Evolutionary conservation across 768 basidiomycete genomes (phyloP).

Genomic region (Pisolithus orientalis): DNA sequence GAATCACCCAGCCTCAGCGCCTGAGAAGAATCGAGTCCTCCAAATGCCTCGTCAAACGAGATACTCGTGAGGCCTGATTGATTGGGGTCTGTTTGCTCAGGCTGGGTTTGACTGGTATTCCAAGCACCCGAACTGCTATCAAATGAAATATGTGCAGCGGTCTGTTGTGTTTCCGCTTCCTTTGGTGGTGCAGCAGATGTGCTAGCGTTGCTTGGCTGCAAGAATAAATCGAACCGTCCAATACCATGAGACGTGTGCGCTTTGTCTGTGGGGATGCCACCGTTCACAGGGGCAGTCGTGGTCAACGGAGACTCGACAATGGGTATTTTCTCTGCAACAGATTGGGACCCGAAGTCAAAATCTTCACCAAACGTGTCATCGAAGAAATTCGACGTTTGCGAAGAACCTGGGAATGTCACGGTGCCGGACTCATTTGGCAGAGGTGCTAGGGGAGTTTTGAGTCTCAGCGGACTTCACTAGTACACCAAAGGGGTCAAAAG

Average conservation of each 20-base stretch:
- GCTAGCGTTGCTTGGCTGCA: conserved; percentile 9
- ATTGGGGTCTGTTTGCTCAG: conserved; percentile 10
- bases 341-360: conserved; percentile 48
- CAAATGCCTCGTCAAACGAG: conserved; percentile 55
- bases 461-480: conserved; percentile 19
- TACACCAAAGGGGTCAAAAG: conserved; percentile 38
- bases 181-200: conserved; percentile 7
- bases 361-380: conserved; percentile 59
- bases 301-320: conserved; percentile 24
- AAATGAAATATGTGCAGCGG: conserved; percentile 30
- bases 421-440: conserved; percentile 73
- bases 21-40: conserved; percentile 34
- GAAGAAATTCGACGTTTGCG: conserved; percentile 44
- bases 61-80: conserved; percentile 15
- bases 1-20: conserved; percentile 36
- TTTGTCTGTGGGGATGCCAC: conserved; percentile 10
- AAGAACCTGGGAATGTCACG: conserved; percentile 34
- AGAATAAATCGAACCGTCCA: conserved; percentile 7
- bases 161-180: conserved; percentile 12
- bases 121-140: conserved; percentile 35
- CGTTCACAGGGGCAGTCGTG: conserved; percentile 19
- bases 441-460: conserved; percentile 42
- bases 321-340: conserved; percentile 30
- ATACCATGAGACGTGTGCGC: conserved; percentile 3
- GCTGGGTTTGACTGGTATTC: conserved; percentile 5